Base-by-base conservation (phyloP, 2,329 filamentous ascomycete genomes). In the Daldinia sp. region DNA sequence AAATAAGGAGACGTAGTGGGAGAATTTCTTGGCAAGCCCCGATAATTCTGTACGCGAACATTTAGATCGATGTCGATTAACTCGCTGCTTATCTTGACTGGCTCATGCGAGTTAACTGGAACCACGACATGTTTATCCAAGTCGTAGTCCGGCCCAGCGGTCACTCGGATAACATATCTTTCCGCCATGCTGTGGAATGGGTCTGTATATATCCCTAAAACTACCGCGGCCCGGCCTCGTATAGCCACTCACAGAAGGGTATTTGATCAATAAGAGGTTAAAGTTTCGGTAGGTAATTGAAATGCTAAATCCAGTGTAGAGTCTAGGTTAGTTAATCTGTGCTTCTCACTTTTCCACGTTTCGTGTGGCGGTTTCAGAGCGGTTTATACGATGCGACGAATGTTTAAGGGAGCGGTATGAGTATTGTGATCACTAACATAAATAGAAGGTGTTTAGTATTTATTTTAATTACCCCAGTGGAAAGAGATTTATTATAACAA, bases 161-260 rank as follows among this genome's bases (percentile, higher is more conserved):
- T 96, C 57, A 97, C 89, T 68, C 86, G 87, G 64, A 98, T 84
- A 51, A 92, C 84, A 77, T 95, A 97, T 69, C 91, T 89, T 61
- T 90, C 85, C 15, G 87, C 82, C 88, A 87, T 87, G 17, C 13
- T 2, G 29, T 10, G 19, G 15, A 21, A 34, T 11, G 13, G 6
- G 8, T n/a, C 11, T 25, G 3, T 27, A 2, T 11, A 25, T 15
- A 27, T 11, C 10, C 21, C 27, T 8, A 13, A 27, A 7, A 25
- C 39, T 7, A 45, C 13, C 21, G 27, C 39, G 27, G 7, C 21
- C 13, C 7, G 27, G 3, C 3, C 39, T 43, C 19, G 11, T 43
- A 43, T 25, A 21, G 4, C 4, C 8, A 2, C 19, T 10, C 10
- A 13, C 11, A 4, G 11, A 4, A 3, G 25, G 25, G 10, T 43